Conservation (phyloP, 805 yeast species). For the Spathaspora girioi region DNA sequence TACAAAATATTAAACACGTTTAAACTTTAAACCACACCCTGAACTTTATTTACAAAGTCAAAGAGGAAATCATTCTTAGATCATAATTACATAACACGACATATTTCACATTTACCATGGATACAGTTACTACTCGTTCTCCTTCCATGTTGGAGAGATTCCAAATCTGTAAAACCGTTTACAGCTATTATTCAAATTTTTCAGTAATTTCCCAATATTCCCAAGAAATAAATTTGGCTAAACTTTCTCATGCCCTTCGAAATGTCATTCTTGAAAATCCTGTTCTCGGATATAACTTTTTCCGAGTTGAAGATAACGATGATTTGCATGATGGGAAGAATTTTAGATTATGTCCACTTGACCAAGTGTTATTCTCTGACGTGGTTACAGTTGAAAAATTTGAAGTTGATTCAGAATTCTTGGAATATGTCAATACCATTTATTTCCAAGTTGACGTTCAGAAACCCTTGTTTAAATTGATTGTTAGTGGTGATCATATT, state of each 20-base stretch:
- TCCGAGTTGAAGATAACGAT: conserved; percentile 6
- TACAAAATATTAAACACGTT: no score
- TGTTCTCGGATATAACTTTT: conserved; percentile 16
- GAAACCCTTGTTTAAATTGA: conserved; percentile 20
- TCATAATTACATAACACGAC: neutral
- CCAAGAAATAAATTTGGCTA: conserved; percentile 6
- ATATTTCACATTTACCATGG: neutral
- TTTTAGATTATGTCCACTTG: conserved; percentile 14
- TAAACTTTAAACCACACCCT: no score
- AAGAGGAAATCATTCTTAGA: no score
- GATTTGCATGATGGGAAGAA: conserved; percentile 8
- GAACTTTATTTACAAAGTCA: no score
- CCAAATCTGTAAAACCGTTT: conserved; percentile 16
- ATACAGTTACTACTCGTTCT: neutral
- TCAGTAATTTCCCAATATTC: conserved; percentile 19
- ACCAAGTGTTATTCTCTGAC: conserved; percentile 15
- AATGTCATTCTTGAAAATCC: conserved; percentile 13
- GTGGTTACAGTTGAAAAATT: conserved; percentile 12
- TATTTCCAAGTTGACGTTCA: conserved; percentile 5
- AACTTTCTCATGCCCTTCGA: conserved; percentile 18
- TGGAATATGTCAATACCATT: conserved; percentile 11
- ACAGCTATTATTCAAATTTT: conserved; percentile 15
- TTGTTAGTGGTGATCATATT: conserved; percentile 12
- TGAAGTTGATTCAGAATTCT: conserved; percentile 11
- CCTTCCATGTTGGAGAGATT: conserved; percentile 19